Percentiles rank a stretch among this genome's conserved stretches.
Evolutionary conservation across 805 yeast species (phyloP).

Genomic region (Pichia gijzeniarum): DNA sequence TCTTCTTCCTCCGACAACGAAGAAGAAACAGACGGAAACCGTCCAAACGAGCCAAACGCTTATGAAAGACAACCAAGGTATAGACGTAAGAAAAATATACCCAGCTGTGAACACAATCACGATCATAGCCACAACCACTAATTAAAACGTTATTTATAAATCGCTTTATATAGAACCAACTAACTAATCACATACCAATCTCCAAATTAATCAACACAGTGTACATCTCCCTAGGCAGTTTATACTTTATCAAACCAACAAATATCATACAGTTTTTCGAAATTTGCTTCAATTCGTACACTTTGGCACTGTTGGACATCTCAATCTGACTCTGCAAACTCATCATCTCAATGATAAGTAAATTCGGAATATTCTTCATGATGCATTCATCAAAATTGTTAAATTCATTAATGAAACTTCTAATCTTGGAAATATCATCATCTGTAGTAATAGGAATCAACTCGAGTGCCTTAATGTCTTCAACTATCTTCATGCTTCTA

Average conservation of each 20-base stretch:
- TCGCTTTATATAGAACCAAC: too few relatives aligned
- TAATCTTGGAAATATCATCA: slow-evolving; percentile 49
- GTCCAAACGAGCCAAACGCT: slow-evolving; percentile 51
- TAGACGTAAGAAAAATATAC: slow-evolving; percentile 20
- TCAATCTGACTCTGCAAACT: slow-evolving; percentile 48
- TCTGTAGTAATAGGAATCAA: slow-evolving; percentile 54
- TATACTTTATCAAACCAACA: slow-evolving; percentile 91
- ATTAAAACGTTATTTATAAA: too few relatives aligned
- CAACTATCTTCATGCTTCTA: slow-evolving; percentile 32
- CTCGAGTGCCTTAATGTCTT: slow-evolving; percentile 46
- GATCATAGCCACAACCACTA: slow-evolving; percentile 12
- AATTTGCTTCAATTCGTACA: slow-evolving; percentile 47
- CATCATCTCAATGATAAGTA: slow-evolving; percentile 77
- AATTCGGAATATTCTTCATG: slow-evolving; percentile 70
- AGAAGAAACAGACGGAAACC: slow-evolving; percentile 10
- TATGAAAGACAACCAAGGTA: slow-evolving; percentile 83
- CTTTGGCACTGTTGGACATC: slow-evolving; percentile 37
- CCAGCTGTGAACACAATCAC: slow-evolving; percentile 11
- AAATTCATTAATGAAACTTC: slow-evolving; percentile 62
- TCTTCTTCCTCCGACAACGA: slow-evolving; percentile 14
- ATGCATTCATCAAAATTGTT: slow-evolving; percentile 60
- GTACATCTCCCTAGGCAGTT: slow-evolving; percentile 84
- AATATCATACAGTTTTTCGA: slow-evolving; percentile 88
- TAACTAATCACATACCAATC: slow-evolving; percentile 18
- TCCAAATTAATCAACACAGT: slow-evolving; percentile 64